Evolutionary conservation across 495 filamentous ascomycete species (phyloP).

Genomic region (Schizothecium vesticola): DNA sequence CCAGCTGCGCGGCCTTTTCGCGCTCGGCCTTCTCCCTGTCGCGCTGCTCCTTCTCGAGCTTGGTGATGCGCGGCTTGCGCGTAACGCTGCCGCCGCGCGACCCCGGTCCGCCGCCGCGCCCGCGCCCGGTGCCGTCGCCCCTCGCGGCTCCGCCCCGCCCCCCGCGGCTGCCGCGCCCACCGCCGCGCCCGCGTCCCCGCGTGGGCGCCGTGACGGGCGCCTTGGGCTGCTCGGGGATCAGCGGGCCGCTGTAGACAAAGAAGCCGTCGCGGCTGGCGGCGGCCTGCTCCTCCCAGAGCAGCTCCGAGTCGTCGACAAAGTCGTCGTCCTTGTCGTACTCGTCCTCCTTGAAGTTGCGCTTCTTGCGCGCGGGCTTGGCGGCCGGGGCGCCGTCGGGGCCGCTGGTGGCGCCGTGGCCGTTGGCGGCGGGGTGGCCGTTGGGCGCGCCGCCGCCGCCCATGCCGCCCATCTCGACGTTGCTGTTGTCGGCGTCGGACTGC

Average conservation of each 20-base stretch:
- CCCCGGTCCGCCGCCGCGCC: constrained; percentile 63
- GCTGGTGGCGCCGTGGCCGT: constrained; percentile 56
- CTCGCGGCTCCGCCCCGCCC: constrained; percentile 40
- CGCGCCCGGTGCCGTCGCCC: constrained; percentile 40
- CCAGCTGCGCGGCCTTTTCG: constrained; percentile 30
- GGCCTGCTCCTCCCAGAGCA: constrained; percentile 93
- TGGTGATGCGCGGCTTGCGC: constrained; percentile 75
- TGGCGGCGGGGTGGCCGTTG: constrained; percentile 6
- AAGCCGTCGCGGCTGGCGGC: constrained; percentile 89
- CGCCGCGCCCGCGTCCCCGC: constrained; percentile 69
- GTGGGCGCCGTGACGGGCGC: constrained; percentile 68
- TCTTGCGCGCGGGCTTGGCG: constrained; percentile 57
- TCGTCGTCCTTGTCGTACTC: constrained; percentile 95
- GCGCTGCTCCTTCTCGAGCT: constrained; percentile 70
- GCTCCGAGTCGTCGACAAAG: constrained; percentile 94
- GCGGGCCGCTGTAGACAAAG: constrained; percentile 80
- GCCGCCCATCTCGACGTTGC: constrained; percentile 61
- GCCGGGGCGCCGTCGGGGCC: constrained; percentile 49
- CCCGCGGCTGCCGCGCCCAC: constrained; percentile 54
- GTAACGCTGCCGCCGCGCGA: constrained; percentile 71
- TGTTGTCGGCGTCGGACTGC: constrained; percentile 60
- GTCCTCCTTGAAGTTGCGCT: constrained; percentile 84
- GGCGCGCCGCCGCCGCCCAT: constrained; percentile 12
- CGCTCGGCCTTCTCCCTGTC: constrained; percentile 52
- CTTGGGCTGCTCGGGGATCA: constrained; percentile 84